Evolutionary conservation across 139 green algal genomes (phyloP).

Genomic region (Marvania coccoides): DNA sequence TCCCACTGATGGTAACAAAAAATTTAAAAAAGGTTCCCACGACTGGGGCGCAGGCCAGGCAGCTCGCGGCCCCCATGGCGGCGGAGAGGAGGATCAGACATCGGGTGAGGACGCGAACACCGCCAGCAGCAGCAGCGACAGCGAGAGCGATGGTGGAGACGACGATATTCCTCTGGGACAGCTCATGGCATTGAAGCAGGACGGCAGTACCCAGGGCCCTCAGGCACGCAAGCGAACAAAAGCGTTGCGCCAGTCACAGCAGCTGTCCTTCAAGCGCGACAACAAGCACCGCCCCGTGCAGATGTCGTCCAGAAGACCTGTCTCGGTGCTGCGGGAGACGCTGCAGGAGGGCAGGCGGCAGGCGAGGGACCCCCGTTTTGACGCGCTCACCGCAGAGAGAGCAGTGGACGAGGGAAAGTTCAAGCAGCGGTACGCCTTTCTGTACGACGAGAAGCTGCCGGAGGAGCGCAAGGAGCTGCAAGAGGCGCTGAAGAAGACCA

Average conservation of each 20-base stretch:
- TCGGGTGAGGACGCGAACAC: too few relatives aligned
- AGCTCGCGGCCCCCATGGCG: too few relatives aligned
- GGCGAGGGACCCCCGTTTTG: constrained; percentile 71
- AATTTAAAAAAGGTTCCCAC: too few relatives aligned
- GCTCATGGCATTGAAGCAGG: constrained; percentile 30
- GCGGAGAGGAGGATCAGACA: too few relatives aligned
- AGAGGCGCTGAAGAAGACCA: constrained; percentile 39
- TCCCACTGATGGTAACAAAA: too few relatives aligned
- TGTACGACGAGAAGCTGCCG: constrained; percentile 79
- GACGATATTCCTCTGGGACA: constrained; percentile 35
- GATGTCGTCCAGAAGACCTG: constrained; percentile 61
- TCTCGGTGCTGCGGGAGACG: constrained; percentile 61
- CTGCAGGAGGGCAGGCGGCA: constrained; percentile 36
- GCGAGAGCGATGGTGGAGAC: constrained; percentile 1
- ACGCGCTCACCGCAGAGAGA: constrained; percentile 27
- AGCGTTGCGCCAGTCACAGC: background rate
- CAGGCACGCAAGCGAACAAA: constrained; percentile 4
- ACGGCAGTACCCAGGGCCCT: constrained; percentile 20
- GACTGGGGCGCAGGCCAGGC: too few relatives aligned
- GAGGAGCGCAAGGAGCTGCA: constrained; percentile 50
- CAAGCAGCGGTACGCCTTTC: constrained; percentile 69
- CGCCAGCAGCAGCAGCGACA: background rate
- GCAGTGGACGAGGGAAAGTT: constrained; percentile 34
- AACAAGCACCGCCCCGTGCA: constrained; percentile 72
- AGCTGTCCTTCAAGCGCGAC: constrained; percentile 36